Evolutionary conservation across 2,329 filamentous ascomycete species (phyloP).

Genomic region (Colletotrichum sp.): DNA sequence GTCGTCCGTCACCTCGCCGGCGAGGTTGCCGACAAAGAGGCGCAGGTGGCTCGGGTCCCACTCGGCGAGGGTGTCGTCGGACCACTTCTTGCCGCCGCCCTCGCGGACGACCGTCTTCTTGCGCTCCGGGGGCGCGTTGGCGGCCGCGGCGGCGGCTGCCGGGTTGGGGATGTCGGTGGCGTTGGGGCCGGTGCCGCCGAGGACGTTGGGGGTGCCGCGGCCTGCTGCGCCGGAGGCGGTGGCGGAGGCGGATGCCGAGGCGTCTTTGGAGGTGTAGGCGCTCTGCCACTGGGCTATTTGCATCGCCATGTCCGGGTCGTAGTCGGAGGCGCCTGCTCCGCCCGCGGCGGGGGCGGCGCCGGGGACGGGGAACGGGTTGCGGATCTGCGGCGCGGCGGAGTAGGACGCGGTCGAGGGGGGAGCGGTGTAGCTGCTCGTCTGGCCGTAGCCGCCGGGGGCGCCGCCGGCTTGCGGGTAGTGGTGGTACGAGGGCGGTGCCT

Average conservation of each 20-base stretch:
- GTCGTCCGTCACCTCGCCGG: constrained; percentile 96
- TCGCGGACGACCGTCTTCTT: constrained; percentile 87
- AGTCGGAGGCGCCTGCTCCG: constrained; percentile 42
- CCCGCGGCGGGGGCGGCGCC: constrained; percentile 36
- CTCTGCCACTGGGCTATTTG: constrained; percentile 96
- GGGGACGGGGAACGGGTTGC: constrained; percentile 80
- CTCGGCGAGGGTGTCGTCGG: constrained; percentile 85
- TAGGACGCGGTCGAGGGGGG: constrained; percentile 39
- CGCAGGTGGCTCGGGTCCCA: constrained; percentile 96
- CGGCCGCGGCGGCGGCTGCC: constrained; percentile 45
- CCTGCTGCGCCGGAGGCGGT: constrained; percentile 25
- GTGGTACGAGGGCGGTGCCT: constrained; percentile 26
- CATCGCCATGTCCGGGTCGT: constrained; percentile 83
- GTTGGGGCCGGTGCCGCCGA: constrained; percentile 25
- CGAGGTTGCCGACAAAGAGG: constrained; percentile 94
- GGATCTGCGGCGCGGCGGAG: constrained; percentile 69
- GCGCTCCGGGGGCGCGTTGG: constrained; percentile 60
- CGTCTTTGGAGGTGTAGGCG: constrained; percentile 61
- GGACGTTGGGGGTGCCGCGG: constrained; percentile 31
- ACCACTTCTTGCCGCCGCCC: constrained; percentile 93
- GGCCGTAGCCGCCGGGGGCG: constrained; percentile 15
- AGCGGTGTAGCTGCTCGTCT: constrained; percentile 36
- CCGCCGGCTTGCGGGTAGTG: constrained; percentile 35
- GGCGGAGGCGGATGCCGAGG: neutral
- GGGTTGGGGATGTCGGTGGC: constrained; percentile 30